Evolutionary conservation across 305 asterid genomes (phyloP), one percentile per base, ranked within the genome.

Genomic region (Fraxinus sp.): DNA sequence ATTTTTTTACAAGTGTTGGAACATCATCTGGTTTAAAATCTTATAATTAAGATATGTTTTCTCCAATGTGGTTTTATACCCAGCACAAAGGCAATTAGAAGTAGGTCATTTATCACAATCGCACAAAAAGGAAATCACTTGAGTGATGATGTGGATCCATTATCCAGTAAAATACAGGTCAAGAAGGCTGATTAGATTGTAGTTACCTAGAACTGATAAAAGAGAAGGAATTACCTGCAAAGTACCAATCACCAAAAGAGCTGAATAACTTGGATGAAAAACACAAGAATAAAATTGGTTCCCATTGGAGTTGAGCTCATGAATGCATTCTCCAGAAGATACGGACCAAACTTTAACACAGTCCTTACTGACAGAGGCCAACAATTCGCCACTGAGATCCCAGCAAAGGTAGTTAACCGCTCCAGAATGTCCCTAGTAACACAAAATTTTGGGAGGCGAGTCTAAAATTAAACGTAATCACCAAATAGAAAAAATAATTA

Each of bases 301-400:
- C n/a, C 92, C 95, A 24, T 87, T 93, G 39, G 97, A 86, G 84
- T 85, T 90, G 82, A 94, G 92, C 85, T 83, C 98, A 74, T 95
- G 98, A 90, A 97, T 91, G 90, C 93, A 94, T 35, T 93, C 98
- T 74, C 97, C 93, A 18, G 98, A 91, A 77, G 89, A 59, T 41
- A 97, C 85, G 64, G 99, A 93, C 99, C 99, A 97, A 85, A 97
- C 98, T 91, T 90, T 97, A 43, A 97, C 91, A 89, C 91, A 87
- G 80, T 95, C 99, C 92, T 92, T 97, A 64, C 93, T 95, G 16
- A 95, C 97, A 78, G 98, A 92, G 82, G 99, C 99, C 91, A 97
- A 84, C 59, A 88, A 92, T 39, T 93, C 98, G 5, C 99, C 98
- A 36, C 79, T 92, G 22, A 87, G 92, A 91, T 95, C 95, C 99